Evolutionary conservation across 2,329 filamentous ascomycete genomes (phyloP).

Genomic region (Xylaria sp.): DNA sequence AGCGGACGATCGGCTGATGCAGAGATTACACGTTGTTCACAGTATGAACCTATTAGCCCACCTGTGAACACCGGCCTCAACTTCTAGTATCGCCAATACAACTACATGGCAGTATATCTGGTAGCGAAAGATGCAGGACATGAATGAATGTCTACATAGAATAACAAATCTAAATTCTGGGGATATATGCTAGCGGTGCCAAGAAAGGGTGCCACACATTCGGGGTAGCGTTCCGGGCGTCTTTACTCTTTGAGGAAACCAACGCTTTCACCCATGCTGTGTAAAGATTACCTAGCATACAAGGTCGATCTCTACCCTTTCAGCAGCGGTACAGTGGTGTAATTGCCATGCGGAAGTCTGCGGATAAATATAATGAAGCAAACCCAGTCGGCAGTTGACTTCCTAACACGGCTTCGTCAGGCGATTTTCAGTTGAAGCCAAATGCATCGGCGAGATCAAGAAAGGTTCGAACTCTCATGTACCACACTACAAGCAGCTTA

Average conservation of each 20-base stretch:
- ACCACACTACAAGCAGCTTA: background rate
- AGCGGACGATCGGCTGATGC: no score
- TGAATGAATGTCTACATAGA: background rate
- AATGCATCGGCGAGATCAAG: constrained; percentile 11
- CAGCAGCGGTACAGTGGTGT: background rate
- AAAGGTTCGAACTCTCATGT: background rate
- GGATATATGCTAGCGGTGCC: background rate
- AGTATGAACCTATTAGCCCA: background rate
- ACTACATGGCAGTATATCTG: background rate
- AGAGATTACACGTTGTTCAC: no score
- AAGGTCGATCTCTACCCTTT: background rate
- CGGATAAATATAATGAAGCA: constrained; percentile 33
- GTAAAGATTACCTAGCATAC: background rate
- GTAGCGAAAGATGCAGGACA: background rate
- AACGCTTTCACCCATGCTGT: background rate
- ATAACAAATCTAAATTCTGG: background rate
- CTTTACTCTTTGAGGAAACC: constrained; percentile 4
- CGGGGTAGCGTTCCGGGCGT: background rate
- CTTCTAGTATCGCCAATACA: background rate
- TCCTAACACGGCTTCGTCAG: constrained; percentile 18
- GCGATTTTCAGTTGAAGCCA: constrained; percentile 13
- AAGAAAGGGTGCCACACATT: background rate
- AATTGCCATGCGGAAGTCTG: background rate
- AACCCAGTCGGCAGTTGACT: constrained; percentile 18
- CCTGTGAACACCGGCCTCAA: background rate